Percentiles rank a stretch among this genome's conserved stretches.
Evolutionary conservation across 352 stramenopile species (phyloP).

Genomic region (Globisporangium megalacanthum): DNA sequence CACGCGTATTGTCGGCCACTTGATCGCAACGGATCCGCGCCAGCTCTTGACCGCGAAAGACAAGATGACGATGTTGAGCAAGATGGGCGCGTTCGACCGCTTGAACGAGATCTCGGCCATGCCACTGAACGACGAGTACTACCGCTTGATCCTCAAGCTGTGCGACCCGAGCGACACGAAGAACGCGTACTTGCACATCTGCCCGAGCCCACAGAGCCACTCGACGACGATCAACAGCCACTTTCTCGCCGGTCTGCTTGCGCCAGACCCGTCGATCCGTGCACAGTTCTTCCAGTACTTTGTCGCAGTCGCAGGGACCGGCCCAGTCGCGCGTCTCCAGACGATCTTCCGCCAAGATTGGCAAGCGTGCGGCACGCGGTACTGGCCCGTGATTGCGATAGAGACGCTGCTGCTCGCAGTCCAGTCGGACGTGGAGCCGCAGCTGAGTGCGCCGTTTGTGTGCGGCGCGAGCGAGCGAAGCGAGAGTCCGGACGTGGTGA

Average conservation of each 20-base stretch:
- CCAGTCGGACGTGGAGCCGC: constrained; percentile 12
- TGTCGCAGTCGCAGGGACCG: constrained; percentile 30
- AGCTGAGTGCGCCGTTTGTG: constrained; percentile 8
- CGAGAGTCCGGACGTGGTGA: neutral
- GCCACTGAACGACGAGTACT: constrained; percentile 78
- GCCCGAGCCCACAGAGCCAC: constrained; percentile 41
- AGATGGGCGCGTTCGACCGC: constrained; percentile 84
- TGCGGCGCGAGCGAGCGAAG: neutral
- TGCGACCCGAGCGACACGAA: constrained; percentile 64
- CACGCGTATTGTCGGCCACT: constrained; percentile 67
- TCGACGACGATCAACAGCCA: constrained; percentile 57
- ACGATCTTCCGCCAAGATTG: constrained; percentile 80
- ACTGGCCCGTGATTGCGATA: constrained; percentile 78
- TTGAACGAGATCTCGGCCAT: constrained; percentile 82
- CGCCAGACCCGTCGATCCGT: constrained; percentile 55
- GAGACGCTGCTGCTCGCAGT: constrained; percentile 64
- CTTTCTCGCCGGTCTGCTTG: constrained; percentile 75
- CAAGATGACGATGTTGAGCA: constrained; percentile 82
- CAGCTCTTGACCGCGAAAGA: constrained; percentile 84
- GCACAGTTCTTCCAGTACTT: constrained; percentile 76
- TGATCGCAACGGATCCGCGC: constrained; percentile 47
- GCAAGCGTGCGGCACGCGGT: constrained; percentile 80
- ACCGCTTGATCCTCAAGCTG: constrained; percentile 67
- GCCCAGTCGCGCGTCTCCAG: constrained; percentile 50
- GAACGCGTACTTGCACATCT: constrained; percentile 68